Conservation (phyloP, 108 stramenopile species). For the Cyclotella kingstonii region DNA sequence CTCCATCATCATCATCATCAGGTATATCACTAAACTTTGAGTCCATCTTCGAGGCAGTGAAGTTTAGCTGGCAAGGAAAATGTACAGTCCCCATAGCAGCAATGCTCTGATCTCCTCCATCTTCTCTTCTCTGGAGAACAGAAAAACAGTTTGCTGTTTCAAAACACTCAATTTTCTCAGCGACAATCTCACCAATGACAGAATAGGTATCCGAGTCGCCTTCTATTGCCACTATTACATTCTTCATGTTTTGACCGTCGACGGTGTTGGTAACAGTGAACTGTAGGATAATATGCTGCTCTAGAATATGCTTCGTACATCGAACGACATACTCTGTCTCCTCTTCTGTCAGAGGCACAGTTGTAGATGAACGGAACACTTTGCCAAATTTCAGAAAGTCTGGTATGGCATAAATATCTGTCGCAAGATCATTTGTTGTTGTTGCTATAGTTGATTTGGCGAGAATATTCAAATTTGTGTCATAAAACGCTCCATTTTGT, state of each 20-base stretch:
- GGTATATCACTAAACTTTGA: no score
- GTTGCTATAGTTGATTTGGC: background rate
- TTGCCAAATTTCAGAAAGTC: conserved; percentile 80
- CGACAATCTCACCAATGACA: conserved; percentile 58
- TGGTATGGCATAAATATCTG: conserved; percentile 82
- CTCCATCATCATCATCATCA: conserved; percentile 81
- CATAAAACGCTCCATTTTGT: conserved; percentile 17
- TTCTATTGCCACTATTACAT: conserved; percentile 83
- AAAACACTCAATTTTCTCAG: conserved; percentile 58
- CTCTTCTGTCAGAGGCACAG: conserved; percentile 74
- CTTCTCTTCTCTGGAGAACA: no score
- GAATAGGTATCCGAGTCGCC: conserved; percentile 59
- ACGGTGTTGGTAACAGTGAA: conserved; percentile 94
- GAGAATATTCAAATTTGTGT: no score
- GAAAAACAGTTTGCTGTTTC: conserved; percentile 77
- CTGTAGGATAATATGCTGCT: conserved; percentile 85
- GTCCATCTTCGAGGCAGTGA: conserved; percentile 78
- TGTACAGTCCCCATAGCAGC: conserved; percentile 41
- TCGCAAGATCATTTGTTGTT: conserved; percentile 59
- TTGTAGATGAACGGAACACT: conserved; percentile 71
- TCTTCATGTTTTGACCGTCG: conserved; percentile 82
- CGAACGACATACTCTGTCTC: conserved; percentile 91
- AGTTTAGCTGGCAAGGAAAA: conserved; percentile 76
- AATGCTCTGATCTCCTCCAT: conserved; percentile 50
- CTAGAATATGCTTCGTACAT: conserved; percentile 91